A percentile compares a stretch with the other conserved stretches of the same genome.
These are phyloP conservation scores for Xylaria sp. DNA, from an alignment of 2,329 filamentous ascomycete genomes.

Conservation along the genomic window DNA sequence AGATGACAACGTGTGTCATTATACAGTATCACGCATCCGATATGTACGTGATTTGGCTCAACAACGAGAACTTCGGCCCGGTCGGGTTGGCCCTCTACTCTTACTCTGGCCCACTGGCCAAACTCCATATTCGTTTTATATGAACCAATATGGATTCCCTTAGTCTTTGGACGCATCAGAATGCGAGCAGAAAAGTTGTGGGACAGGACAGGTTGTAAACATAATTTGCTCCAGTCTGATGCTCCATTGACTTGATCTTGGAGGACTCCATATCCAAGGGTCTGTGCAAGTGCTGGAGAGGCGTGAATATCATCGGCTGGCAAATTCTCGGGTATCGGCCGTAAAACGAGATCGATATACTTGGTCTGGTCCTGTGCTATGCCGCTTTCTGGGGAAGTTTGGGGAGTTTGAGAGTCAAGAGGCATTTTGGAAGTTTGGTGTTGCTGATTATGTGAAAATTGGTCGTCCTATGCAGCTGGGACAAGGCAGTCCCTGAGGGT, in stretches of 20 bases:
- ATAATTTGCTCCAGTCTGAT: slow-evolving; percentile 7
- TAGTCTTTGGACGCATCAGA: slow-evolving; percentile 3
- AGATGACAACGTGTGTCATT: neutral
- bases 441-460: no score
- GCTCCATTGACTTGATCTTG: neutral
- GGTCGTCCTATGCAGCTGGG: no score
- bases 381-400: no score
- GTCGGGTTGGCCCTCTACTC: neutral
- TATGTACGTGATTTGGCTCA: neutral
- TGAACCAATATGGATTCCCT: neutral
- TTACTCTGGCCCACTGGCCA: neutral
- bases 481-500: no score
- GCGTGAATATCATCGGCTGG: no score
- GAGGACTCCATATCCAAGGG: neutral
- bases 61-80: slow-evolving; percentile 1
- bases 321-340: no score
- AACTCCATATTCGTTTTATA: neutral
- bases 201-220: neutral
- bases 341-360: no score
- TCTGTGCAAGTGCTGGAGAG: neutral
- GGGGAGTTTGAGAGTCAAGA: no score
- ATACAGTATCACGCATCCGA: neutral
- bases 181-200: neutral
- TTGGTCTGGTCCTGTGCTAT: no score
- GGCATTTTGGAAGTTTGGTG: no score